A percentile compares a stretch with the other conserved stretches of the same genome.
phyloP scores from a whole-genome alignment of 805 yeast genomes.

The Myxozyma nipponensis region DNA sequence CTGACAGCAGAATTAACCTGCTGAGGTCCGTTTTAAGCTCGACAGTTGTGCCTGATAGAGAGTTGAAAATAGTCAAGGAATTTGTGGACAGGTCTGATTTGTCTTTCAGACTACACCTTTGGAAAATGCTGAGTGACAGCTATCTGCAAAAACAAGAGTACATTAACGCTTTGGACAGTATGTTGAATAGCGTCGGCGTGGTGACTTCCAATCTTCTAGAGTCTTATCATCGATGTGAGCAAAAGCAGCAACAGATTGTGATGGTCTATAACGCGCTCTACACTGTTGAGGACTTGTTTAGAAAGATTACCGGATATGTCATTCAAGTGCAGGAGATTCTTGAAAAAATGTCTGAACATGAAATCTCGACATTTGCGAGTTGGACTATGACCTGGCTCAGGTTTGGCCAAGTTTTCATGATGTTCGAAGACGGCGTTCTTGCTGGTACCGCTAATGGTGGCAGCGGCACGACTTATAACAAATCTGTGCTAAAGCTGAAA shows the following conservation, averaged over 20 bases:
- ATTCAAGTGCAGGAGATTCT: neutral
- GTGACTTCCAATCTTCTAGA: constrained; percentile 6
- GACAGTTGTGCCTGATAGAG: neutral
- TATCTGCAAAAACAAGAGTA: constrained; percentile 11
- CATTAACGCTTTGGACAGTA: constrained; percentile 12
- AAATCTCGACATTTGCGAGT: constrained; percentile 11
- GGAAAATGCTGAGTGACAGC: constrained; percentile 37
- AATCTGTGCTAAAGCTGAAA: constrained; percentile 31
- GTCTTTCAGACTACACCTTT: constrained; percentile 63
- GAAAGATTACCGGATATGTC: too few relatives aligned
- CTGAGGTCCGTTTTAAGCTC: constrained; percentile 49
- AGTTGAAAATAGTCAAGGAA: constrained; percentile 12
- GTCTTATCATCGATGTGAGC: neutral
- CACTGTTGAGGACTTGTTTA: neutral
- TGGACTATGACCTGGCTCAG: constrained; percentile 34
- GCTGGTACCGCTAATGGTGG: constrained; percentile 33
- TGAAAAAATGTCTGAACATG: neutral
- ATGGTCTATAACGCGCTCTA: neutral
- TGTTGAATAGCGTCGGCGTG: constrained; percentile 7
- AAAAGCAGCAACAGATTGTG: neutral
- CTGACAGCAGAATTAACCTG: constrained; percentile 35
- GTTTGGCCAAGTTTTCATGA: constrained; percentile 36
- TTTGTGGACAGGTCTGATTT: constrained; percentile 60
- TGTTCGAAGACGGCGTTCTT: constrained; percentile 38
- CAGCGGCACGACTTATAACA: constrained; percentile 35